Conservation (phyloP, 2,329 filamentous ascomycete species). For the Nannizzia gypsea region DNA sequence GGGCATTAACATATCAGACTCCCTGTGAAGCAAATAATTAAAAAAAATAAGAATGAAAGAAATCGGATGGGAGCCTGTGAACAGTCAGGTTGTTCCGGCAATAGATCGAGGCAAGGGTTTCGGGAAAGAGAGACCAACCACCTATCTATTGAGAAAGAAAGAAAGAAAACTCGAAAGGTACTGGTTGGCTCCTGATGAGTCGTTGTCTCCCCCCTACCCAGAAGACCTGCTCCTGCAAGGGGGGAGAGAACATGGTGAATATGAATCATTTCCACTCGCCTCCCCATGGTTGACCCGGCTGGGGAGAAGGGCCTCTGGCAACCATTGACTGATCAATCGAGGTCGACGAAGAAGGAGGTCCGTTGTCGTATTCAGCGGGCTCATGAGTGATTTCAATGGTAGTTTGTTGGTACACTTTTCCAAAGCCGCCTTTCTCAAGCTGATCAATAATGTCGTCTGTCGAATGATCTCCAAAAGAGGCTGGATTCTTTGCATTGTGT, state of each 20-base stretch:
- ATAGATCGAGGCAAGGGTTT: background rate
- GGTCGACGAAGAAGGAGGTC: background rate
- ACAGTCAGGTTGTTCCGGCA: background rate
- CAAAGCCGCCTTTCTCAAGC: conserved; percentile 25
- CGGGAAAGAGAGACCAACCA: background rate
- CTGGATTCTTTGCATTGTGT: conserved; percentile 8
- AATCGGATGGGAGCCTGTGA: background rate
- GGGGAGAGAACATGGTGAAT: background rate
- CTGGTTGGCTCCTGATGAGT: background rate
- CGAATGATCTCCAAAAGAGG: conserved; percentile 25
- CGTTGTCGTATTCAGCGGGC: conserved; percentile 13
- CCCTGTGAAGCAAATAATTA: background rate
- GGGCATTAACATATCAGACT: background rate
- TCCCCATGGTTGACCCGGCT: background rate
- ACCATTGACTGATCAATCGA: background rate
- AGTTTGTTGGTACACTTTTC: conserved; percentile 34
- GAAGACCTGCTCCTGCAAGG: background rate
- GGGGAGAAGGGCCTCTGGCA: background rate
- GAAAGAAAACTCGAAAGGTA: background rate
- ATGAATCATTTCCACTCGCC: background rate
- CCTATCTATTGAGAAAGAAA: background rate
- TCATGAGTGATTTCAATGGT: conserved; percentile 34
- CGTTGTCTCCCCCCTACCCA: background rate
- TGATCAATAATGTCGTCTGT: conserved; percentile 34
- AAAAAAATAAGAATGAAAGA: background rate